phyloP scores from a whole-genome alignment of 2,329 filamentous ascomycete genomes.

The Fusarium bactridioides region DNA sequence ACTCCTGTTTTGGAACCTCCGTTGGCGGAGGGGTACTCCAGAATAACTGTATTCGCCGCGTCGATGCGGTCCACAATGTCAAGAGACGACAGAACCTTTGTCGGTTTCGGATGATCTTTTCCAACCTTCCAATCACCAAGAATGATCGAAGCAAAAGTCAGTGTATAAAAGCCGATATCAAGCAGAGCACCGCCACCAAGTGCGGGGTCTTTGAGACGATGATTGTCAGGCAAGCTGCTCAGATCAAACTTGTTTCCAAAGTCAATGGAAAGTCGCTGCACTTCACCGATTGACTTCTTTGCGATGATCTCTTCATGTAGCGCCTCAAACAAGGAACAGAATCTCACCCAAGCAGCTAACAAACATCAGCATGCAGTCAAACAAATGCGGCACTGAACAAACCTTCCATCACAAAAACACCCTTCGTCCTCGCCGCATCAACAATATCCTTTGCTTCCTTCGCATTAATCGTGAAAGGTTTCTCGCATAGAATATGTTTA shows the following conservation, averaged over 20 bases:
- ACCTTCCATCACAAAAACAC: slow-evolving; percentile 21
- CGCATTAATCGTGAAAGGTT: slow-evolving; percentile 48
- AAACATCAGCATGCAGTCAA: background rate
- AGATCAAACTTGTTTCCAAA: slow-evolving; percentile 21
- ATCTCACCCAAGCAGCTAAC: slow-evolving; percentile 19
- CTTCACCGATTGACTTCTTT: slow-evolving; percentile 19
- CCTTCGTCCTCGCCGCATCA: slow-evolving; percentile 4
- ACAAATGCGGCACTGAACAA: background rate
- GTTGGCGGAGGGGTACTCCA: background rate
- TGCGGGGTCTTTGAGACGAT: slow-evolving; percentile 14
- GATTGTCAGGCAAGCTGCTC: background rate
- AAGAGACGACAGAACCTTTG: background rate
- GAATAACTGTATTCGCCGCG: background rate
- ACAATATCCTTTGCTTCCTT: slow-evolving; percentile 9
- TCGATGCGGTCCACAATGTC: slow-evolving; percentile 16
- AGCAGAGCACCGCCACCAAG: slow-evolving; percentile 18
- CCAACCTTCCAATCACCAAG: slow-evolving; percentile 16
- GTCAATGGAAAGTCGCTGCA: slow-evolving; percentile 7
- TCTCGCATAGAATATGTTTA: slow-evolving; percentile 57
- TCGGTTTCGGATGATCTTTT: slow-evolving; percentile 4
- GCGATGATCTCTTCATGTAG: slow-evolving; percentile 6
- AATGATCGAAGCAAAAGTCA: slow-evolving; percentile 16
- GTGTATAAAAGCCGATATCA: slow-evolving; percentile 7
- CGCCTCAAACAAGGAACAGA: slow-evolving; percentile 16
- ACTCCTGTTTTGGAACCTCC: slow-evolving; percentile 10